Evolutionary conservation across 2,329 filamentous ascomycete genomes (phyloP), one percentile per base, ranked within the genome.

Genomic region (Hymenoscyphus scutula): DNA sequence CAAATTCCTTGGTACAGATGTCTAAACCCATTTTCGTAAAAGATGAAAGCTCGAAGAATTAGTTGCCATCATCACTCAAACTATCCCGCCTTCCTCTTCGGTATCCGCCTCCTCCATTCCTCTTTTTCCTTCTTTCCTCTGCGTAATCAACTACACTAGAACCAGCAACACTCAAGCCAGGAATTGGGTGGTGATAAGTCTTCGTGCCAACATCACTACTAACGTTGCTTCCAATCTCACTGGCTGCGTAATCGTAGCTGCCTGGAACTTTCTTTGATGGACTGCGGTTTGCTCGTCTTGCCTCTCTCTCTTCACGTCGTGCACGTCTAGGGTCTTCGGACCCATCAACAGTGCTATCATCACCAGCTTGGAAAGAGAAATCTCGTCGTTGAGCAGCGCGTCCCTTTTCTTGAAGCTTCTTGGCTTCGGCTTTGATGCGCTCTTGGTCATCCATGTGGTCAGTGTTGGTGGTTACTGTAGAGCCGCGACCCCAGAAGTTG

Each of bases 351-450:
- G 65, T 70, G 53, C 61, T 66, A 6, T 75, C 73, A 54, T 74
- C 72, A 1, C 72, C 72, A 34, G 59, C 60, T 38, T 69, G 66
- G 65, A 74, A 75, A 34, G 65, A 69, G 62, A 75, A 74, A 58
- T 75, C 72, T 25, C 73, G 65, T n/a, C 69, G 63, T 34, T 69
- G 67, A 27, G 70, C 75, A 3, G 76, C 72, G 10, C 83, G 79
- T 57, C 80, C 80, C 68, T 83, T 81, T 60, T 85, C 82, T 59
- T 82, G 79, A n/a, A 84, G 75, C 45, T 79, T 79, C 23, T 79
- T 76, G 0, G 84, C 84, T 74, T 88, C 86, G 56, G 80, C 78
- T 38, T 83, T 80, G 66, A 85, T 77, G 19, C 81, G 80, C 69
- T 87, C 64, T 1, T 66, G 48, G 32, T 64, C 53, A 15, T 23